Conservation (phyloP, 495 filamentous ascomycete genomes). For the Trichocladium antarcticum region DNA sequence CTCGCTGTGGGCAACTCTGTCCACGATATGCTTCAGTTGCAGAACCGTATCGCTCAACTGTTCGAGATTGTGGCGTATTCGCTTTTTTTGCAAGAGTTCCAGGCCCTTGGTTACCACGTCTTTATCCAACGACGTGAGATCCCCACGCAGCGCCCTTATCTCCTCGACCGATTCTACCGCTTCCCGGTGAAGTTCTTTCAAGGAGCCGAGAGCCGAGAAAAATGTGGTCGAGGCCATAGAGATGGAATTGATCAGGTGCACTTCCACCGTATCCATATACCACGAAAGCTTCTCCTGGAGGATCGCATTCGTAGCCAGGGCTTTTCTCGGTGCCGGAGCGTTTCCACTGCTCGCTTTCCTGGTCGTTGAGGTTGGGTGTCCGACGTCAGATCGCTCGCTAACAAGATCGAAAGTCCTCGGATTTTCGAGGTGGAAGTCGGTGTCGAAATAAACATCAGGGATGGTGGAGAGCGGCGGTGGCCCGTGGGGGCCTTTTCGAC, state of each 20-base stretch:
- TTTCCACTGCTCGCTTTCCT: constrained; percentile 53
- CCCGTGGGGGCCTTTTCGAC: no score
- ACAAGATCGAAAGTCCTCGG: constrained; percentile 94
- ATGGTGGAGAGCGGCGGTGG: constrained; percentile 85
- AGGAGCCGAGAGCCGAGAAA: constrained; percentile 85
- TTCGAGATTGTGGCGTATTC: constrained; percentile 71
- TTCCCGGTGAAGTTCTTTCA: constrained; percentile 83
- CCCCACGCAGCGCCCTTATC: constrained; percentile 69
- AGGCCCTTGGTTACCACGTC: constrained; percentile 81
- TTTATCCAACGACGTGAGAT: constrained; percentile 67
- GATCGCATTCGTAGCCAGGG: constrained; percentile 91
- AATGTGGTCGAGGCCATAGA: constrained; percentile 91
- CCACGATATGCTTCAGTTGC: constrained; percentile 69
- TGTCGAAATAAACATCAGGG: constrained; percentile 85
- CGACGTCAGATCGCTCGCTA: constrained; percentile 88
- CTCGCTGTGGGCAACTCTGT: constrained; percentile 65
- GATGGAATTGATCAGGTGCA: constrained; percentile 93
- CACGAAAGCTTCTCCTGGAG: constrained; percentile 96
- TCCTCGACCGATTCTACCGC: constrained; percentile 81
- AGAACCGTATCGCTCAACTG: constrained; percentile 71
- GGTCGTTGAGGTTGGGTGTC: constrained; percentile 53
- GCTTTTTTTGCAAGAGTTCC: constrained; percentile 71
- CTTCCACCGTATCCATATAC: constrained; percentile 99
- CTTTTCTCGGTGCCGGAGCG: constrained; percentile 59
- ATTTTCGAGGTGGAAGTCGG: constrained; percentile 91